Evolutionary conservation across 2,329 filamentous ascomycete genomes (phyloP), one percentile per base, ranked within the genome.

Genomic region (Ophiostoma angusticollis): DNA sequence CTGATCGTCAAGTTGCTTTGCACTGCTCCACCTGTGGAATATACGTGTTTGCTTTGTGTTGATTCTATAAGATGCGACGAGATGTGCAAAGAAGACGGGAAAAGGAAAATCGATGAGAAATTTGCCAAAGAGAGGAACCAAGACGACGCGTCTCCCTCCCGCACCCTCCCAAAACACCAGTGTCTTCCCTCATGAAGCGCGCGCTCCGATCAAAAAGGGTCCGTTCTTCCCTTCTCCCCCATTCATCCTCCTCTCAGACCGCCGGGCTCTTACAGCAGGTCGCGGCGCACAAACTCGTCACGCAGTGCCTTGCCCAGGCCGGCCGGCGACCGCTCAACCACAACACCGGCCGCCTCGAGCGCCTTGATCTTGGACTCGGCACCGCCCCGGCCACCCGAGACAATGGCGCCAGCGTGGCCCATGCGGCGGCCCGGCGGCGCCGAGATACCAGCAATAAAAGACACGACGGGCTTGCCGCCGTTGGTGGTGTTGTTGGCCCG

Each of bases 361-460:
- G 91, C 91, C 55, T 79, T 72, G 65, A 98, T 98, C 81, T 98
- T 98, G 59, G 85, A 93, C 68, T 96, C 86, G 49, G 91, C 91
- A 60, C 86, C 91, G 58, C 91, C 91, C 78, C 95, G 96, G 55
- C 91, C 91, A 54, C 91, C 91, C 51, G 84, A 85, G 50, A 98
- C 89, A 59, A 98, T 98, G 58, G 91, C 91, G 64, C 91, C 91
- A 51, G 91, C 91, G 73, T 98, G 91, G 53, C 91, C 91, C 91
- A 96, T 98, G 63, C 91, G 80, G 61, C 91, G 79, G 58, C 91
- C 91, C 24, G 91, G 87, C 41, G 91, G 91, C 49, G 91, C 91
- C 52, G 84, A 93, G 68, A 98, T 96, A 68, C 91, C 91, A 50
- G 91, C 91, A 56, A 96, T 96, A 68, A 98, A 98, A 64, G 82